A percentile compares a stretch with the other conserved stretches of the same genome.
These are phyloP conservation scores for Trichoderma atrobrunneum DNA, from an alignment of 2,329 filamentous ascomycete species.

Conservation along the genomic window DNA sequence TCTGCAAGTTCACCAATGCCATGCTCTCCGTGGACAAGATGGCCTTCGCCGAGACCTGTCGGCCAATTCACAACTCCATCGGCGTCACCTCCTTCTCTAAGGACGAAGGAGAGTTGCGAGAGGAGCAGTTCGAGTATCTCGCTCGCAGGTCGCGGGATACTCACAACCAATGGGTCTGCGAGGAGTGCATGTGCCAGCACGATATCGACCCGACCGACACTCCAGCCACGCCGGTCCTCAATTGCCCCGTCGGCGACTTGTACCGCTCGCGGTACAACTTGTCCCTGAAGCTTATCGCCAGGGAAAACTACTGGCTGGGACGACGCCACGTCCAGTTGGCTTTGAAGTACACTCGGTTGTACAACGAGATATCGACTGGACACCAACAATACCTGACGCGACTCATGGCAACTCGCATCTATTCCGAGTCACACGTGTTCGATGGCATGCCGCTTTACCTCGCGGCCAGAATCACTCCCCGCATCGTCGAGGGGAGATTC, in stretches of 20 bases:
- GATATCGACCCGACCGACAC: background rate
- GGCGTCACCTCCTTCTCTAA: background rate
- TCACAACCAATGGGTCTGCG: constrained; percentile 21
- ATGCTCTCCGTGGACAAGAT: constrained; percentile 6
- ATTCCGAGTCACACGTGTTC: background rate
- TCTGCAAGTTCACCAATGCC: background rate
- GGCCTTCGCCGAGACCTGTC: background rate
- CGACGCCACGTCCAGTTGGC: constrained; percentile 19
- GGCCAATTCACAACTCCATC: background rate
- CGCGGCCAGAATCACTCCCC: background rate
- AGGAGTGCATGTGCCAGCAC: constrained; percentile 16
- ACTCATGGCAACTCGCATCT: background rate
- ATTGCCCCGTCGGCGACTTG: background rate
- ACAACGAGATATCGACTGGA: background rate
- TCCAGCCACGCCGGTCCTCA: background rate
- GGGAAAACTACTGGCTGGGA: background rate
- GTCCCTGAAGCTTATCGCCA: background rate
- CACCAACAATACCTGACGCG: background rate
- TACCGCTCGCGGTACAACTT: background rate
- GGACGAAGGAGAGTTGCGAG: background rate
- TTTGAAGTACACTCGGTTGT: constrained; percentile 20
- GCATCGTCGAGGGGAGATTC: background rate
- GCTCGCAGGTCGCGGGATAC: constrained; percentile 11
- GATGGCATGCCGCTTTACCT: background rate
- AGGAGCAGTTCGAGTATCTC: constrained; percentile 8